These are phyloP conservation scores for Cladosporium sp. DNA, from an alignment of 2,329 filamentous ascomycete species.

Conservation along the genomic window DNA sequence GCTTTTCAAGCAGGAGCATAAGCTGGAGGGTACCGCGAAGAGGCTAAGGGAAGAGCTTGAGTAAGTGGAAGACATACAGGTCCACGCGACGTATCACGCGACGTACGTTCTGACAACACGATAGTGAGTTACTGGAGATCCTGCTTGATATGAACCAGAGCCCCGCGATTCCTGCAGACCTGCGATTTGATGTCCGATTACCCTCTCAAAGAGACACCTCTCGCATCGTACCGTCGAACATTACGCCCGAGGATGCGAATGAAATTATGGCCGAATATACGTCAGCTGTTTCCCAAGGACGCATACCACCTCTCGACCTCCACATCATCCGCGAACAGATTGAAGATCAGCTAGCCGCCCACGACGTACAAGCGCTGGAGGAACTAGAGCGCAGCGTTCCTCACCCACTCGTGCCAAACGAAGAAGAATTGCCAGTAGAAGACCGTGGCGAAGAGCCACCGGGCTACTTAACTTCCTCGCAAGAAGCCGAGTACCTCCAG, in stretches of 20 bases:
- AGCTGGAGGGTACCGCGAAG: conserved; percentile 72
- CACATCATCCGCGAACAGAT: conserved; percentile 27
- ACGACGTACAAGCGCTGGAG: conserved; percentile 27
- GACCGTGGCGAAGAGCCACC: conserved; percentile 53
- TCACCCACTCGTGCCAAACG: conserved; percentile 26
- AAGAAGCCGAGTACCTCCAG: conserved; percentile 68
- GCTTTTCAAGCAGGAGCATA: conserved; percentile 73
- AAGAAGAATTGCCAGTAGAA: conserved; percentile 28
- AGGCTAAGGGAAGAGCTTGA: conserved; percentile 87
- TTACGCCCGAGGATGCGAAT: conserved; percentile 29
- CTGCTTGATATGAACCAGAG: conserved; percentile 85
- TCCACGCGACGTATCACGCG: neutral
- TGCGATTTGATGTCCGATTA: conserved; percentile 57
- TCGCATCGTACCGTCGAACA: conserved; percentile 22
- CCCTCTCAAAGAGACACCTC: conserved; percentile 55
- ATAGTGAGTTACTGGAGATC: conserved; percentile 78
- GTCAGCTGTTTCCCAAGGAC: conserved; percentile 28
- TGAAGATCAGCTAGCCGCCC: conserved; percentile 26
- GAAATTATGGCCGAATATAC: conserved; percentile 29
- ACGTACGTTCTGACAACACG: conserved; percentile 13
- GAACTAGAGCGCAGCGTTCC: conserved; percentile 36
- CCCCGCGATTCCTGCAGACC: conserved; percentile 33
- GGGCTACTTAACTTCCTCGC: conserved; percentile 61
- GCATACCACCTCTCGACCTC: conserved; percentile 27
- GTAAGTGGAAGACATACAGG: conserved; percentile 46